These are phyloP conservation scores for Silybum marianum DNA, from an alignment of 129 eudicot genomes.

Conservation along the genomic window DNA sequence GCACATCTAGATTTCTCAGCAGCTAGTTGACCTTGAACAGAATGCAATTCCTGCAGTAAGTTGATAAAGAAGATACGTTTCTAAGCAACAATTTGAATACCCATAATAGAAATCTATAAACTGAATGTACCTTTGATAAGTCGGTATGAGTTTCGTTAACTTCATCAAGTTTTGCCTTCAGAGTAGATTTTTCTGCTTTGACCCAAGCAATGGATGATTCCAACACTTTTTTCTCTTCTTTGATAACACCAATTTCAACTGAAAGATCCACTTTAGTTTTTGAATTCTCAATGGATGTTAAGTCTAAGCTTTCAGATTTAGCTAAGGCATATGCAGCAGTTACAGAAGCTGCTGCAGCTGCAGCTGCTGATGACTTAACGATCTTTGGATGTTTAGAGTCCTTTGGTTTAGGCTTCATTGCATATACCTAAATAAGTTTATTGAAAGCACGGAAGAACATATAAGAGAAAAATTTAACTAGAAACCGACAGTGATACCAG, in stretches of 20 bases:
- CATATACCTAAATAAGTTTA: conserved; percentile 52
- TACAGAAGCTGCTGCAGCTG: conserved; percentile 98
- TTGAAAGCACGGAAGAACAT: conserved; percentile 2
- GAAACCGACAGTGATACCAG: conserved; percentile 12
- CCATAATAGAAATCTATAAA: background rate
- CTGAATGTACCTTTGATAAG: conserved; percentile 66
- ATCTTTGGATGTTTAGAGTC: conserved; percentile 70
- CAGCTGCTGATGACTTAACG: conserved; percentile 90
- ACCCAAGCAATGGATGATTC: conserved; percentile 70
- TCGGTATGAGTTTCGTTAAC: conserved; percentile 59
- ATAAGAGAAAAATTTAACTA: background rate
- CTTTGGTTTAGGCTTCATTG: conserved; percentile 78
- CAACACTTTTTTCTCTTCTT: conserved; percentile 68
- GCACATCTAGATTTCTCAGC: conserved; percentile 97
- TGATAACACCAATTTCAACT: conserved; percentile 42
- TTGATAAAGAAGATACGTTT: conserved; percentile 12
- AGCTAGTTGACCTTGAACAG: conserved; percentile 81
- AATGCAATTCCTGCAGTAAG: conserved; percentile 75
- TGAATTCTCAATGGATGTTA: conserved; percentile 43
- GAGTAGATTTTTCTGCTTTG: conserved; percentile 56
- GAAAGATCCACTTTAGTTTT: conserved; percentile 56
- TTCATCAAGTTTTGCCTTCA: conserved; percentile 79
- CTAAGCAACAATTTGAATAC: background rate
- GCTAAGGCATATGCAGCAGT: conserved; percentile 88
- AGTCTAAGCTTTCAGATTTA: conserved; percentile 52